Conservation (phyloP, 495 filamentous ascomycete species). For the Cladorrhinum samala region DNA sequence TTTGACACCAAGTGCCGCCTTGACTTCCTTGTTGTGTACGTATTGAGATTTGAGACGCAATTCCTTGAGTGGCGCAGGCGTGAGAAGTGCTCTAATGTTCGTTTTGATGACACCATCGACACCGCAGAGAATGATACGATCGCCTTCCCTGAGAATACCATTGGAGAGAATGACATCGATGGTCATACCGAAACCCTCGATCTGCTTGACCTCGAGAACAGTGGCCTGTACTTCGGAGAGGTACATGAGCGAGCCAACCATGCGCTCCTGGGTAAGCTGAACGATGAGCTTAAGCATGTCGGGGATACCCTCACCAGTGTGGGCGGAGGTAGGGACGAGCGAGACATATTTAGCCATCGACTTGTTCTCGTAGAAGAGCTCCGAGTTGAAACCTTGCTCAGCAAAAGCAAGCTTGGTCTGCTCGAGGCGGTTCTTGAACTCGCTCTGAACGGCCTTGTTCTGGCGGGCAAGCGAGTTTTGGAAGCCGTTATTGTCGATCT, state of each 20-base stretch:
- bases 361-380: slow-evolving; percentile 96
- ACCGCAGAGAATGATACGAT: slow-evolving; percentile 91
- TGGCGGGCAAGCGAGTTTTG: slow-evolving; percentile 83
- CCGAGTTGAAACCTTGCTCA: slow-evolving; percentile 96
- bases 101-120: slow-evolving; percentile 90
- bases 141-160: slow-evolving; percentile 90
- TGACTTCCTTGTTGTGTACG: slow-evolving; percentile 98
- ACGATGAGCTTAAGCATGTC: slow-evolving; percentile 98
- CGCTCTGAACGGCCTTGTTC: slow-evolving; percentile 88
- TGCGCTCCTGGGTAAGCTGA: slow-evolving; percentile 88
- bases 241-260: slow-evolving; percentile 98
- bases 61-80: slow-evolving; percentile 90
- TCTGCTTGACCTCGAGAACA: slow-evolving; percentile 97
- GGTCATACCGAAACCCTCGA: slow-evolving; percentile 96
- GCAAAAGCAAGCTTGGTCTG: slow-evolving; percentile 89
- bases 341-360: slow-evolving; percentile 90
- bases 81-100: slow-evolving; percentile 93
- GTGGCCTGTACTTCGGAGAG: slow-evolving; percentile 96
- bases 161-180: slow-evolving; percentile 98
- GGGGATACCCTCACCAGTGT: slow-evolving; percentile 97
- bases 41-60: slow-evolving; percentile 88
- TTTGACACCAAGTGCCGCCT: slow-evolving; percentile 97
- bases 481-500: slow-evolving; percentile 97
- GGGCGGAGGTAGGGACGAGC: slow-evolving; percentile 91
- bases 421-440: slow-evolving; percentile 86